Evolutionary conservation across 352 stramenopile species (phyloP), one percentile per base, ranked within the genome.

Genomic region (Pythium apleroticum): DNA sequence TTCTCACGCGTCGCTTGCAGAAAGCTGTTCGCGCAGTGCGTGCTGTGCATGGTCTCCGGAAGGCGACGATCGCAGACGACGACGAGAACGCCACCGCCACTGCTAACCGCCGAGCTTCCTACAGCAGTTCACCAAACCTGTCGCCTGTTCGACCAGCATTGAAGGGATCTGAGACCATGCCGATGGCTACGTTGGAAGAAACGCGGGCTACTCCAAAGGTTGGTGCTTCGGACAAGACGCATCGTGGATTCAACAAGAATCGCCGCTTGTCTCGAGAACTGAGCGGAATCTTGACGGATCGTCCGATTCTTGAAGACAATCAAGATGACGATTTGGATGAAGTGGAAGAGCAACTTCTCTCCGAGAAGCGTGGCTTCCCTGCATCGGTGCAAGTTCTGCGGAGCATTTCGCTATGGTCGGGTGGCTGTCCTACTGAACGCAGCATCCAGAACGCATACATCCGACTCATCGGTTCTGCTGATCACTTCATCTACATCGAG

Each of bases 401-500:
- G 57, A 91, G 78, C 54, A 67, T 95, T n/a, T 94, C 86, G 27
- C 60, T 89, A 10, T 96, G 87, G 87, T 94, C 85, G 4, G 85
- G 82, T 12, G 87, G 87, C 15, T 81, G 80, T 45, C 65, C 80
- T 25, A 93, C 88, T 0, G 90, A 98, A 70, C 78, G 78, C 41
- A 97, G 90, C 68, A 97, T 97, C 63, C 89, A 97, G 52, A 89
- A 93, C 49, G 86, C 89, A 14, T 97, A 97, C 72, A 86, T 97
- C 43, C 86, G 91, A 50, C 77, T 96, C 27, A 97, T 98, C 50
- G 74, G 79, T 28, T 78, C 78, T 17, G 86, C 90, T 12, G 83
- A 93, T 27, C 89, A 97, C 71, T 96, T 92, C 35, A 76, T 98
- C 30, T 98, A 98, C 76, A 97, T 98, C 66, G 91, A 97, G 71